Base-by-base conservation (phyloP, 1,139 yeast species). In the Saccharomyces hybrid region DNA sequence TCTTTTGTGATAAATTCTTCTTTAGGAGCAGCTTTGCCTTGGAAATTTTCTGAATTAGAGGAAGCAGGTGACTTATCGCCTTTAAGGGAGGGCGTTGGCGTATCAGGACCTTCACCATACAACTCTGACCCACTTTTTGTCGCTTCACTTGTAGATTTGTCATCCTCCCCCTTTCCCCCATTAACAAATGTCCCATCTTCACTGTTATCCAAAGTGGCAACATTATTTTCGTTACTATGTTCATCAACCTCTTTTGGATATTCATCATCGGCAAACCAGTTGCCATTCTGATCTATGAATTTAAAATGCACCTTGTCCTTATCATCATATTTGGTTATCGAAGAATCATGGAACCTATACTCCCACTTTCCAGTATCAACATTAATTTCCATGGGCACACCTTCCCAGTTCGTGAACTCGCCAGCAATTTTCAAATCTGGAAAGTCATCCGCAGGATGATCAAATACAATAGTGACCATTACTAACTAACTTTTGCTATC, bases 201-300 rank as follows among this genome's bases (percentile, higher is more conserved):
- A 14, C 27, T 31, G 51, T 19, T 41, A n/a, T 31, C 25, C 26
- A 11, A 29, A 41, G 50, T 49, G 4, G 14, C 28, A n/a, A 75
- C 76, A 62, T 84, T 84, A 73, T 84, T 84, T 52, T 76, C 77
- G 63, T 76, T 82, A 38, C 86, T 88, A 47, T 71, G 63, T 13
- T 73, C 80, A 64, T 83, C 88, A 5, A 72, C 69, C 57, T 77
- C 76, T 47, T 74, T 68, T 51, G 73, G 72, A 62, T 78, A 80
- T 32, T 71, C 62, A 13, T 73, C 70, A 52, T 79, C 77, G 13
- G 78, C 76, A 52, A 71, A 66, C 89, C 89, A 84, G 49, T 77
- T 80, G 25, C 82, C 86, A 61, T 82, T 52, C 25, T 61, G 63
- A 50, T 65, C 69, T 48, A 68, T 61, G 51, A 68, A 68, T 54